A percentile compares a stretch with the other conserved stretches of the same genome.
phyloP scores from a whole-genome alignment of 2,329 filamentous ascomycete genomes.

The Endothia cerciana region DNA sequence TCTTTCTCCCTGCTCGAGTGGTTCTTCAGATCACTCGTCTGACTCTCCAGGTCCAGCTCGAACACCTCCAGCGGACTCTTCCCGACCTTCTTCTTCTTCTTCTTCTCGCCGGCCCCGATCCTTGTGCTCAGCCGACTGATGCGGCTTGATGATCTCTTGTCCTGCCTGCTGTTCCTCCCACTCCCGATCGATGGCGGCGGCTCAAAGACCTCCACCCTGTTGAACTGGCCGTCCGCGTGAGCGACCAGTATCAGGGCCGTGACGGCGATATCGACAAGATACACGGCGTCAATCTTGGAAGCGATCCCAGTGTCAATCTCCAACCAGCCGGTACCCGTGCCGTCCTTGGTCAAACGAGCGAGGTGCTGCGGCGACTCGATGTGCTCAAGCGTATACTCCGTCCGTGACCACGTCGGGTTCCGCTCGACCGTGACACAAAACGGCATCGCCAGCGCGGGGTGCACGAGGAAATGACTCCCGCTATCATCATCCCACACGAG shows the following conservation, averaged over 20 bases:
- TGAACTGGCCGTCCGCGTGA: conserved; percentile 57
- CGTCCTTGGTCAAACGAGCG: conserved; percentile 63
- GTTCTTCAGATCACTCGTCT: conserved; percentile 52
- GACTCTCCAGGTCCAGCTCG: conserved; percentile 67
- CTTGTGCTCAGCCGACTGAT: conserved; percentile 37
- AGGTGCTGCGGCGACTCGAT: conserved; percentile 64
- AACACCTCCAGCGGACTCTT: conserved; percentile 56
- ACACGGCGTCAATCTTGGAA: conserved; percentile 62
- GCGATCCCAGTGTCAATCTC: conserved; percentile 66
- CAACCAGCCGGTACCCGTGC: conserved; percentile 61
- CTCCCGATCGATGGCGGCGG: conserved; percentile 54
- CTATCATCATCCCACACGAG: conserved; percentile 73
- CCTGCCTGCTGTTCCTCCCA: conserved; percentile 29
- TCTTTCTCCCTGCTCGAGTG: conserved; percentile 48
- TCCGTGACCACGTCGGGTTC: conserved; percentile 61
- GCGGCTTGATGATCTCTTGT: conserved; percentile 37
- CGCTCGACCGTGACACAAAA: conserved; percentile 65
- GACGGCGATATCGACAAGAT: conserved; percentile 65
- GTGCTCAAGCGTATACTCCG: conserved; percentile 69
- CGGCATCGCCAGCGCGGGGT: conserved; percentile 65
- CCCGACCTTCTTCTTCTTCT: conserved; percentile 29
- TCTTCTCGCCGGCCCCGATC: conserved; percentile 24
- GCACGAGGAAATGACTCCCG: conserved; percentile 63
- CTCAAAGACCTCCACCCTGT: conserved; percentile 58
- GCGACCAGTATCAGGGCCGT: conserved; percentile 64